These are phyloP conservation scores for Plantago coronopus DNA, from an alignment of 305 asterid species.

Conservation along the genomic window DNA sequence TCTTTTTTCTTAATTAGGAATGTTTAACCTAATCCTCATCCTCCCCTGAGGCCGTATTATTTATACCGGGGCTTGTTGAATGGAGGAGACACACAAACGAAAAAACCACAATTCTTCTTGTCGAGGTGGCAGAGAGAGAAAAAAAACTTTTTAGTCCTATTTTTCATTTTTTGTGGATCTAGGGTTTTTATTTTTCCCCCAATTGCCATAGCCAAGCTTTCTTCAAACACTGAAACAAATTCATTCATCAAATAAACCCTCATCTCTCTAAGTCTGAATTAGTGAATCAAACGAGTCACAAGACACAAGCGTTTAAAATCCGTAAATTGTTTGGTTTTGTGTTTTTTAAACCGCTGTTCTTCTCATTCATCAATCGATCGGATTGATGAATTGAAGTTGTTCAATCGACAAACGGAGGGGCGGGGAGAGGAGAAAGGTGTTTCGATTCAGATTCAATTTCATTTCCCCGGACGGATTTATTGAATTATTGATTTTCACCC, in stretches of 20 bases:
- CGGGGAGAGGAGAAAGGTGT: slow-evolving; percentile 26
- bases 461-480: slow-evolving; percentile 26
- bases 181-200: slow-evolving; percentile 13
- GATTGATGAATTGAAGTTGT: slow-evolving; percentile 9
- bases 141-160: slow-evolving; percentile 21
- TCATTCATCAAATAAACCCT: slow-evolving; percentile 21
- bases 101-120: too few relatives aligned
- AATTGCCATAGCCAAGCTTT: slow-evolving; percentile 23
- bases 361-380: slow-evolving; percentile 15
- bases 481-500: slow-evolving; percentile 30
- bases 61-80: too few relatives aligned
- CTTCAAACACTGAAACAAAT: slow-evolving; percentile 16
- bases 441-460: neutral
- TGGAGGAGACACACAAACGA: too few relatives aligned
- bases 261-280: slow-evolving; percentile 25
- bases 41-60: too few relatives aligned
- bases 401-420: slow-evolving; percentile 34
- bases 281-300: slow-evolving; percentile 17
- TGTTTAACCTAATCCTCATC: too few relatives aligned
- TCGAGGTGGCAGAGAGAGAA: slow-evolving; percentile 3
- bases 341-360: slow-evolving; percentile 7
- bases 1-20: too few relatives aligned
- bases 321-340: slow-evolving; percentile 15
- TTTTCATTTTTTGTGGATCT: slow-evolving; percentile 17
- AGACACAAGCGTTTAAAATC: slow-evolving; percentile 23